These are phyloP conservation scores for Pyrus bretschneideri DNA, from an alignment of 306 rosid species.

Conservation along the genomic window DNA sequence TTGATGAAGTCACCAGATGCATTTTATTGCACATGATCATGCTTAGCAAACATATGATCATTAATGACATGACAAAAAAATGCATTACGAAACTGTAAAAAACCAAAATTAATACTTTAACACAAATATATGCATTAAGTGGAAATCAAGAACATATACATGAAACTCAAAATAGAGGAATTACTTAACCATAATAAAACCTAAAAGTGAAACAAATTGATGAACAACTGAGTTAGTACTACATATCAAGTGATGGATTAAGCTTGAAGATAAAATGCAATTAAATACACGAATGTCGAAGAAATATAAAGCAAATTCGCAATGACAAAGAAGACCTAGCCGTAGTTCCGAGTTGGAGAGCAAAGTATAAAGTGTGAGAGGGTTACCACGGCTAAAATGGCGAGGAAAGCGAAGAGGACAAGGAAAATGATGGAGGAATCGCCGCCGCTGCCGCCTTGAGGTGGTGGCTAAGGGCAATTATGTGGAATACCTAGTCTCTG, in stretches of 20 bases:
- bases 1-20: no score
- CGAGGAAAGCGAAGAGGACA: slow-evolving; percentile 34
- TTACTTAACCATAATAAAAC: neutral
- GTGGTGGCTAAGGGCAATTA: slow-evolving; percentile 11
- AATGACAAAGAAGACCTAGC: neutral
- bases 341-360: neutral
- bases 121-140: no score
- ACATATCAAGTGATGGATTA: no score
- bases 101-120: no score
- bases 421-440: slow-evolving; percentile 25
- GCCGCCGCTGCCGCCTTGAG: slow-evolving; percentile 4
- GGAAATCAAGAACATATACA: no score
- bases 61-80: no score
- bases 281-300: neutral
- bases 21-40: no score
- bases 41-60: no score
- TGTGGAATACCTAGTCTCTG: slow-evolving; percentile 17
- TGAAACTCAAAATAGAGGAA: no score
- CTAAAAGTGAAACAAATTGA: neutral
- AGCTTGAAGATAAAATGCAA: neutral
- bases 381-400: slow-evolving; percentile 44
- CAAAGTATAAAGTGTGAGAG: neutral
- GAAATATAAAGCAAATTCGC: neutral
- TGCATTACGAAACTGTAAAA: no score
- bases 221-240: neutral